phyloP scores from a whole-genome alignment of 176 grass and related monocot genomes.

The Rhynchospora pubera region DNA sequence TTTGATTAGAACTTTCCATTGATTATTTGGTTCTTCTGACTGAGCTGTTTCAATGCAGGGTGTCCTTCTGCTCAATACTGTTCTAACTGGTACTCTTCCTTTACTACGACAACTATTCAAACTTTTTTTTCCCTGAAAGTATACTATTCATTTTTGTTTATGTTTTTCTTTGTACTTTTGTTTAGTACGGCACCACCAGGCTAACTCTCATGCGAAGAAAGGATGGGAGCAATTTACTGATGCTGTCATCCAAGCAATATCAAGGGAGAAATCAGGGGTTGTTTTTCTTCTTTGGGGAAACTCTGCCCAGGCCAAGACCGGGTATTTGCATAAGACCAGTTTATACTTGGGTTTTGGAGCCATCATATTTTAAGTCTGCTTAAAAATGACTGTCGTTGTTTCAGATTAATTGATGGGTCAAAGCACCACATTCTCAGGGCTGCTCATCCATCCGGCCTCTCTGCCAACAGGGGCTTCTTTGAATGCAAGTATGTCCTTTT shows the following conservation, averaged over 20 bases:
- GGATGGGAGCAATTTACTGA: slow-evolving; percentile 97
- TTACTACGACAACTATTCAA: neutral
- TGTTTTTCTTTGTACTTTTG: neutral
- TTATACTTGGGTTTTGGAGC: neutral
- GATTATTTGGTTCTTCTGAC: slow-evolving; percentile 2
- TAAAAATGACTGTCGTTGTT: slow-evolving; percentile 31
- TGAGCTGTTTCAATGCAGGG: slow-evolving; percentile 55
- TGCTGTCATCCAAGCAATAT: slow-evolving; percentile 80
- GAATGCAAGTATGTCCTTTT: slow-evolving; percentile 61
- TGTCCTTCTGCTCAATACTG: slow-evolving; percentile 93
- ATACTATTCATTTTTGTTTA: neutral
- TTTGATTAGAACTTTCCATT: neutral
- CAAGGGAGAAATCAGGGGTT: slow-evolving; percentile 72
- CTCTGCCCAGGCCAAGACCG: slow-evolving; percentile 81
- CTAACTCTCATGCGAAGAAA: slow-evolving; percentile 96
- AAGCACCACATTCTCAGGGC: slow-evolving; percentile 82
- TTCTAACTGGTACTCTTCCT: slow-evolving; percentile 67
- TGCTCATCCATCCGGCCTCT: slow-evolving; percentile 90
- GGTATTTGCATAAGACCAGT: slow-evolving; percentile 22
- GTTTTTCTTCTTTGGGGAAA: slow-evolving; percentile 98
- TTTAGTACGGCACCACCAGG: slow-evolving; percentile 74
- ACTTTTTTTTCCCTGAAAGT: neutral
- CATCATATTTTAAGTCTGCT: neutral
- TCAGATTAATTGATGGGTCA: slow-evolving; percentile 75
- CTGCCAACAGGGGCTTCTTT: slow-evolving; percentile 84